Percentiles rank a stretch among this genome's conserved stretches.
phyloP scores from a whole-genome alignment of 768 basidiomycete species.

The Tricholomella constricta region DNA sequence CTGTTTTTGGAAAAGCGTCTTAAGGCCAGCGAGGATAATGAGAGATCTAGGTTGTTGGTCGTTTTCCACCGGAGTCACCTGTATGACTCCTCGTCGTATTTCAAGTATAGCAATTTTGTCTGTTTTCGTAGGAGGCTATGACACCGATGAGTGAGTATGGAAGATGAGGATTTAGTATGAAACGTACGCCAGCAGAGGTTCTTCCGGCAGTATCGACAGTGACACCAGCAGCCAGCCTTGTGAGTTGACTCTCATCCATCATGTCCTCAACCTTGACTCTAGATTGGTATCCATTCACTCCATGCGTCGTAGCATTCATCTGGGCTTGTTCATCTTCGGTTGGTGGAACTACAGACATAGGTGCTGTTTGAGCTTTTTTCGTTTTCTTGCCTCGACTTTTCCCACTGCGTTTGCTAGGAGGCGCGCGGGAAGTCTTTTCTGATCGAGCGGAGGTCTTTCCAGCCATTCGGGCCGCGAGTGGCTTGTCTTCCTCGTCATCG shows the following conservation, averaged over 20 bases:
- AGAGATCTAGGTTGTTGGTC: slow-evolving; percentile 74
- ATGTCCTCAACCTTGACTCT: slow-evolving; percentile 76
- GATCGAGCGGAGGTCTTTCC: slow-evolving; percentile 27
- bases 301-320: slow-evolving; percentile 44
- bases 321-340: slow-evolving; percentile 38
- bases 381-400: slow-evolving; percentile 61
- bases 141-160: neutral
- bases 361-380: slow-evolving; percentile 59
- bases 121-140: slow-evolving; percentile 53
- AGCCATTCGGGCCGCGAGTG: slow-evolving; percentile 51
- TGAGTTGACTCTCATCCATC: slow-evolving; percentile 77
- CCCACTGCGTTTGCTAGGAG: slow-evolving; percentile 26
- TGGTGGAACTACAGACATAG: slow-evolving; percentile 43
- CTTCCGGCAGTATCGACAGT: slow-evolving; percentile 65
- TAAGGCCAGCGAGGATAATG: slow-evolving; percentile 90
- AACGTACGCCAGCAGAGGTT: slow-evolving; percentile 49
- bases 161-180: neutral
- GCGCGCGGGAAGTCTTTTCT: slow-evolving; percentile 30
- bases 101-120: slow-evolving; percentile 84
- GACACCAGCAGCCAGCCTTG: slow-evolving; percentile 77
- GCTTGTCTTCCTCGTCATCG: slow-evolving; percentile 57
- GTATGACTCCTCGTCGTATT: slow-evolving; percentile 79
- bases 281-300: slow-evolving; percentile 46
- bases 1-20: slow-evolving; percentile 96
- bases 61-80: slow-evolving; percentile 83